Evolutionary conservation across 352 stramenopile species (phyloP).

Genomic region (Discostella stelligera): DNA sequence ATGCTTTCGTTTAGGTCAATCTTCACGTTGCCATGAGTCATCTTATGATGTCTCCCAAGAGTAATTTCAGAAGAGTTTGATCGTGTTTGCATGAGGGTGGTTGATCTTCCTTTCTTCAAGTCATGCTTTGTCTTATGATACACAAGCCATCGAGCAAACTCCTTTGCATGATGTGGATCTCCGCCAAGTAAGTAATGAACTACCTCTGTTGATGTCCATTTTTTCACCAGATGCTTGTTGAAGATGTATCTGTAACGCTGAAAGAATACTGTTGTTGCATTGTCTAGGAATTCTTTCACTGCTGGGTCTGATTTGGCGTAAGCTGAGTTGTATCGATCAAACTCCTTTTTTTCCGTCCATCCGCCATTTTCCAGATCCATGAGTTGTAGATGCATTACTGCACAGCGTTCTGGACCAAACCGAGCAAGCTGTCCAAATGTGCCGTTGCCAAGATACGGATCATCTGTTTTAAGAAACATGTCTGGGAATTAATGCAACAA

Average conservation of each 20-base stretch:
- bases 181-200: background rate
- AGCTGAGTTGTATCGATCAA: background rate
- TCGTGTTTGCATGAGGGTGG: no score
- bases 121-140: constrained; percentile 1
- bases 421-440: constrained; percentile 6
- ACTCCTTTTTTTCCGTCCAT: constrained; percentile 2
- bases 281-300: background rate
- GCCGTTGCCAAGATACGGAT: constrained; percentile 21
- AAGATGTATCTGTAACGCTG: background rate
- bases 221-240: background rate
- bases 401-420: constrained; percentile 1
- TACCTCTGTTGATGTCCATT: background rate
- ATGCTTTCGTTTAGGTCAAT: background rate
- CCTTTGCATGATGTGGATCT: no score
- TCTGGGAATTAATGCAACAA: background rate
- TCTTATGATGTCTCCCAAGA: background rate
- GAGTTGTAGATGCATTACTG: background rate
- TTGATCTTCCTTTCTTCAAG: background rate
- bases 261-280: background rate
- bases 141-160: background rate
- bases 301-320: no score
- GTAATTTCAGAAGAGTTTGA: background rate
- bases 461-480: constrained; percentile 13
- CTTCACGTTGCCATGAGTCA: background rate
- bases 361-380: background rate